Evolutionary conservation across 176 grass and related monocot species (phyloP).

Genomic region (Carex littledalei): DNA sequence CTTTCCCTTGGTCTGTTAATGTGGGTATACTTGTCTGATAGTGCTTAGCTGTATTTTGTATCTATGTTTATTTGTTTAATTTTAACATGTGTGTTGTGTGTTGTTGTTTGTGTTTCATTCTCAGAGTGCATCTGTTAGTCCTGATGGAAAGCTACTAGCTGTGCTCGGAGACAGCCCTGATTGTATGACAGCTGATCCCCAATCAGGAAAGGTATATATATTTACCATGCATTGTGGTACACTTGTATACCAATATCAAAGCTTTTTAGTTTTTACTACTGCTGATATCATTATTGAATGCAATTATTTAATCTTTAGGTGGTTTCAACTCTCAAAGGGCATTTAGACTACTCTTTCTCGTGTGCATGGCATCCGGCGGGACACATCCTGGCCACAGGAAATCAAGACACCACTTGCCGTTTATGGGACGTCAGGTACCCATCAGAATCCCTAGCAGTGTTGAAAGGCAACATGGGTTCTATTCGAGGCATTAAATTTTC

Average conservation of each 20-base stretch:
- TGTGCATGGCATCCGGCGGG: slow-evolving; percentile 72
- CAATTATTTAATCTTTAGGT: slow-evolving; percentile 28
- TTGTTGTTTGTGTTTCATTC: not conserved
- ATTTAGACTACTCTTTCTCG: slow-evolving; percentile 80
- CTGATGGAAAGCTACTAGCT: slow-evolving; percentile 60
- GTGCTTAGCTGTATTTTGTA: not conserved
- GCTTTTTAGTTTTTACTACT: not conserved
- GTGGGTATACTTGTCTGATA: slow-evolving; percentile 30
- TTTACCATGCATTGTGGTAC: not conserved
- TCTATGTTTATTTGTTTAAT: not conserved
- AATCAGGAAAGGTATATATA: slow-evolving; percentile 51
- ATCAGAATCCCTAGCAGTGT: slow-evolving; percentile 49
- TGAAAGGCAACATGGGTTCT: slow-evolving; percentile 69
- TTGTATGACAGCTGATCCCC: slow-evolving; percentile 52
- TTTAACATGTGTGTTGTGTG: not conserved
- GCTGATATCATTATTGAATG: not conserved
- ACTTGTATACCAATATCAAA: not conserved
- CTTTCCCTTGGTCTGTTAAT: slow-evolving; percentile 62
- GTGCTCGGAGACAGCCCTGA: slow-evolving; percentile 62
- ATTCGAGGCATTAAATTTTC: slow-evolving; percentile 69
- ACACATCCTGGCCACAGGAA: slow-evolving; percentile 50
- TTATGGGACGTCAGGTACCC: slow-evolving; percentile 64
- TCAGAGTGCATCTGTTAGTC: slow-evolving; percentile 49
- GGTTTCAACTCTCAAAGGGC: slow-evolving; percentile 39
- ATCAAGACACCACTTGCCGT: slow-evolving; percentile 66